Percentiles rank a stretch among this genome's conserved stretches.
phyloP scores from a whole-genome alignment of 192 early-diverging fungal genomes.

The Powellomyces hirtus region DNA sequence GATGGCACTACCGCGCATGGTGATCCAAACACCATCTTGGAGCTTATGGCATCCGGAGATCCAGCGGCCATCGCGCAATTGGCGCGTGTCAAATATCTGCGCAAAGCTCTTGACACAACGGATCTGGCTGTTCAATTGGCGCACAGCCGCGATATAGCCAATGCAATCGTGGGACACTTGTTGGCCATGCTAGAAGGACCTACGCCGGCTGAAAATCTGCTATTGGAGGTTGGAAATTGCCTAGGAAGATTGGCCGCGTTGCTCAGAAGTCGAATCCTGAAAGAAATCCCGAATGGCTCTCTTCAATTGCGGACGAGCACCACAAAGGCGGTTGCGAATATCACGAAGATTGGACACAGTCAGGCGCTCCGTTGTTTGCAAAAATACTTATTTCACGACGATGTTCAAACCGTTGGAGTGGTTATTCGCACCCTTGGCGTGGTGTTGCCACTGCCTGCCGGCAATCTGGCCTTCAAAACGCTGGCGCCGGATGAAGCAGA shows the following conservation, averaged over 20 bases:
- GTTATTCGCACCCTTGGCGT: neutral
- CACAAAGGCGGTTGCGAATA: no score
- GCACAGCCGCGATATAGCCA: neutral
- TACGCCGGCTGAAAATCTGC: neutral
- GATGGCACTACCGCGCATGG: neutral
- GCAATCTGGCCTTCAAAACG: neutral
- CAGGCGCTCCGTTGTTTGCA: slow-evolving; percentile 5
- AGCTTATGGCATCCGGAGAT: neutral
- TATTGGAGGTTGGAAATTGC: slow-evolving; percentile 1
- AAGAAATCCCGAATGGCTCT: neutral
- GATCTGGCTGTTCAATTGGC: neutral
- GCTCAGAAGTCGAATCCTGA: neutral
- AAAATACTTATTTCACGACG: slow-evolving; percentile 3
- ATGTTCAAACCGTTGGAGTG: neutral
- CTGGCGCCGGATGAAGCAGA: neutral
- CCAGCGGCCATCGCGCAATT: neutral
- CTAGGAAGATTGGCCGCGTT: slow-evolving; percentile 2
- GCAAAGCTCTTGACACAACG: neutral
- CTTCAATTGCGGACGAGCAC: no score
- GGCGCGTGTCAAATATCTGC: slow-evolving; percentile 15
- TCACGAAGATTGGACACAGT: slow-evolving; percentile 1
- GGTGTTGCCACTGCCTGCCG: neutral
- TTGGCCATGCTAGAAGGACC: neutral
- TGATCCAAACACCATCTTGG: neutral
- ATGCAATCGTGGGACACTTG: neutral